Evolutionary conservation across 768 basidiomycete species (phyloP).

Genomic region (Pleurotus pulmonarius): DNA sequence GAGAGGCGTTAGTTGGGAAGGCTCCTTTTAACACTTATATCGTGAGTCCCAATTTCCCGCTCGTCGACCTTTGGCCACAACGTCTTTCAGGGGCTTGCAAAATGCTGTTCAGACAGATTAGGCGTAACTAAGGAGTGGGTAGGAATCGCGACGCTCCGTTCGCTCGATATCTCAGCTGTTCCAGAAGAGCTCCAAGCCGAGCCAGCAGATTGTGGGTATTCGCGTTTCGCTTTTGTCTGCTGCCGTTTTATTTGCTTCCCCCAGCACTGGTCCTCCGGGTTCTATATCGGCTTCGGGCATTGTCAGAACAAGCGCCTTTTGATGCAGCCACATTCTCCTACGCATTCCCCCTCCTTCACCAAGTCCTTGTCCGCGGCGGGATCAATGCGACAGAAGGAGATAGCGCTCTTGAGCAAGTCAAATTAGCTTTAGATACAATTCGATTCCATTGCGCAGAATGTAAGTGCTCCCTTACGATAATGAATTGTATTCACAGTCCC

Average conservation of each 20-base stretch:
- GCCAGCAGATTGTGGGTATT: slow-evolving; percentile 52
- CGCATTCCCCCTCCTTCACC: slow-evolving; percentile 67
- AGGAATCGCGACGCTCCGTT: slow-evolving; percentile 81
- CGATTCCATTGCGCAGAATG: slow-evolving; percentile 73
- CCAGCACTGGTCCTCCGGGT: slow-evolving; percentile 79
- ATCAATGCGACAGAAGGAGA: slow-evolving; percentile 64
- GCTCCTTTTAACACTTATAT: slow-evolving; percentile 75
- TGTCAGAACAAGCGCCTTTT: slow-evolving; percentile 79
- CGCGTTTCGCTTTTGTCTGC: not conserved
- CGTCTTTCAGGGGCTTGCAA: slow-evolving; percentile 54
- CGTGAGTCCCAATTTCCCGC: slow-evolving; percentile 37
- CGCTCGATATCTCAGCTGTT: slow-evolving; percentile 58
- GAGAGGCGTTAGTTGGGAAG: slow-evolving; percentile 57
- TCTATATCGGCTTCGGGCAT: slow-evolving; percentile 75
- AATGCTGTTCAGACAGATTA: slow-evolving; percentile 72
- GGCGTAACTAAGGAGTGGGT: slow-evolving; percentile 67
- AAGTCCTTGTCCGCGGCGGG: slow-evolving; percentile 68
- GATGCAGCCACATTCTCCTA: slow-evolving; percentile 87
- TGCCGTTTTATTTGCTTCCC: not conserved
- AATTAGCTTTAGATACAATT: slow-evolving; percentile 67
- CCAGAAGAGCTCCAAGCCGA: slow-evolving; percentile 75
- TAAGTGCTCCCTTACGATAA: slow-evolving; percentile 29
- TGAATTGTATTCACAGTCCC: slow-evolving; percentile 4
- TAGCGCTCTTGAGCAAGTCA: slow-evolving; percentile 73
- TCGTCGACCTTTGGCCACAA: not conserved